These are phyloP conservation scores for Umbellularia californica DNA, from an alignment of 164 flowering plant species.

Conservation along the genomic window DNA sequence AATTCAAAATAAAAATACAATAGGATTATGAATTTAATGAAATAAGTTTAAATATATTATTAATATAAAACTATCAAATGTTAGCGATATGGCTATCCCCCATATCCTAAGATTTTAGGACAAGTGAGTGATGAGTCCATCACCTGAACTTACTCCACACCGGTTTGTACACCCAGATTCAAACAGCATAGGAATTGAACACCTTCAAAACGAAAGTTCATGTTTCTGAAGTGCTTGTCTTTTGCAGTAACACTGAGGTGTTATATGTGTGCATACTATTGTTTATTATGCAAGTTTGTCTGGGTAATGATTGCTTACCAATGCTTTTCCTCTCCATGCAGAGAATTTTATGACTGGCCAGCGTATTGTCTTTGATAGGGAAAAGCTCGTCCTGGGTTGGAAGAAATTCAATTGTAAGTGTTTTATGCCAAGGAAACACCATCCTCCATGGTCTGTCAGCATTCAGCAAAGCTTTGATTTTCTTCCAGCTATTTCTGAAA, in stretches of 20 bases:
- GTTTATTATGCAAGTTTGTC: neutral
- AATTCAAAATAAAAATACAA: too few relatives aligned
- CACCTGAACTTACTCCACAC: too few relatives aligned
- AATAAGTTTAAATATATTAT: too few relatives aligned
- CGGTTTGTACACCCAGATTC: too few relatives aligned
- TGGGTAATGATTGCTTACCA: neutral
- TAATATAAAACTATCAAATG: too few relatives aligned
- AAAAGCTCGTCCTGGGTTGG: slow-evolving; percentile 75
- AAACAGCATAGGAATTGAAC: too few relatives aligned
- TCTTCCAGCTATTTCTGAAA: neutral
- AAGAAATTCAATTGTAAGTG: slow-evolving; percentile 69
- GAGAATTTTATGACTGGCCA: slow-evolving; percentile 94
- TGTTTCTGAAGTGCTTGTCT: too few relatives aligned
- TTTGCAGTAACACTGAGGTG: neutral
- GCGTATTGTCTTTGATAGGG: slow-evolving; percentile 69
- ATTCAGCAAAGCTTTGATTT: neutral
- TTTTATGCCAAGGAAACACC: neutral
- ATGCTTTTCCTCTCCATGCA: slow-evolving; percentile 22
- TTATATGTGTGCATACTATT: neutral
- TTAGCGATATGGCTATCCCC: too few relatives aligned
- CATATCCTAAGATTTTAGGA: too few relatives aligned
- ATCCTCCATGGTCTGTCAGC: neutral
- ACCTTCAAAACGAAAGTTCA: too few relatives aligned
- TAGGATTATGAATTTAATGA: too few relatives aligned
- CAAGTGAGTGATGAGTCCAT: too few relatives aligned